These are phyloP conservation scores for Elsinoe fawcettii DNA, from an alignment of 2,329 filamentous ascomycete species.

Conservation along the genomic window DNA sequence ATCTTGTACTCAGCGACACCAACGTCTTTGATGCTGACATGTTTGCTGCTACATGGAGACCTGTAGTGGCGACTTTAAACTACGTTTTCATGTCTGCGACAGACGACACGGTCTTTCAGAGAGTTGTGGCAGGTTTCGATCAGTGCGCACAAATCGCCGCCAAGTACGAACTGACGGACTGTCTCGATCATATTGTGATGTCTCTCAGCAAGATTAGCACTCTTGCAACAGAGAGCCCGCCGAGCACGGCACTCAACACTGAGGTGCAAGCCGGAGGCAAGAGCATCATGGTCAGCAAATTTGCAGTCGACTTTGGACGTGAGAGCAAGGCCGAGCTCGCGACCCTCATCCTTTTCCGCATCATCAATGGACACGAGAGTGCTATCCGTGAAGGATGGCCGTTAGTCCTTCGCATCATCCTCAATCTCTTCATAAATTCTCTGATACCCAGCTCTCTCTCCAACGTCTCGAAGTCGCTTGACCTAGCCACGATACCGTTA, in stretches of 20 bases:
- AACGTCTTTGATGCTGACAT: conserved; percentile 97
- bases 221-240: conserved; percentile 64
- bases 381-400: conserved; percentile 71
- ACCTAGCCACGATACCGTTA: conserved; percentile 74
- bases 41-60: conserved; percentile 93
- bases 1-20: conserved; percentile 72
- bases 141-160: conserved; percentile 91
- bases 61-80: conserved; percentile 86
- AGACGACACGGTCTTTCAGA: conserved; percentile 88
- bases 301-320: conserved; percentile 88
- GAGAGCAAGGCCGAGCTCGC: conserved; percentile 91
- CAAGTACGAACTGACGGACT: conserved; percentile 73
- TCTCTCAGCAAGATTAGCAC: conserved; percentile 87
- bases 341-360: conserved; percentile 88
- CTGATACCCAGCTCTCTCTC: conserved; percentile 75
- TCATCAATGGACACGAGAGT: conserved; percentile 76
- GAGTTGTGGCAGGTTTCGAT: conserved; percentile 89
- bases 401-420: conserved; percentile 77
- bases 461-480: conserved; percentile 55
- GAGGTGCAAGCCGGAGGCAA: conserved; percentile 88
- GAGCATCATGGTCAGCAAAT: conserved; percentile 96
- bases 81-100: conserved; percentile 99
- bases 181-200: conserved; percentile 85
- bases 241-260: conserved; percentile 84
- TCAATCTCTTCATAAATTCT: conserved; percentile 94